Base-by-base conservation (phyloP, 345 rosid genomes). In the Clarkia xantiana region DNA sequence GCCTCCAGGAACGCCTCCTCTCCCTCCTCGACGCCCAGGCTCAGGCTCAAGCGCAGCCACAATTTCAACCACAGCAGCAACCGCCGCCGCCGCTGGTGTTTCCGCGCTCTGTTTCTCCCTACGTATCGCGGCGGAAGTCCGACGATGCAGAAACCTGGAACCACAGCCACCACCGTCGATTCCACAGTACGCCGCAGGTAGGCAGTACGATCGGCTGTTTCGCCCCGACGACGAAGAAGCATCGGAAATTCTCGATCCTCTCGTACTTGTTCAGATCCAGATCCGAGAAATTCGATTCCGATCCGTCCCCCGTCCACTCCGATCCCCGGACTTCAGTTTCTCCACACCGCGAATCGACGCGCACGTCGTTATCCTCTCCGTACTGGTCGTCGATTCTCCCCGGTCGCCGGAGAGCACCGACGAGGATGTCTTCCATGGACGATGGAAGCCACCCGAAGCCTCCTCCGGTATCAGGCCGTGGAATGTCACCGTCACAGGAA, bases 31-130 rank as follows among this genome's bases (percentile, higher is more conserved):
- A 58, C 50, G 70, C 72, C 2, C 75, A 63, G 20, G 46, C 60
- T 14, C 67, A 54, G 39, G 59, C 54, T n/a, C 71, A 62, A 1
- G 36, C 53, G 14, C 62, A 55, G 8, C 46, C 60, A 0, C 62
- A 39, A n/a, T 56, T 62, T 42, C 41, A 11, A 0, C 54, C 46
- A 15, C 71, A 11, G n/a, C 76, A 11, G 0, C 54, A 46, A 15
- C 71, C n/a, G n/a, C 76, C 58, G 1, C 70, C 71, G 14, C 79
- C 82, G 34, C 76, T 76, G 15, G 7, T 61, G 12, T 81, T 90
- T 62, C 98, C 98, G 53, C 77, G 81, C 54, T 83, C 97, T 36
- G 96, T 77, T 45, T 79, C 94, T 18, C 94, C 88, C 43, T 78
- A 82, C 65, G 78, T 80, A 15, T 51, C 78, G 51, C 84, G 74